Base-by-base conservation (phyloP, 2,329 filamentous ascomycete genomes). In the Lecanicillium sp. region DNA sequence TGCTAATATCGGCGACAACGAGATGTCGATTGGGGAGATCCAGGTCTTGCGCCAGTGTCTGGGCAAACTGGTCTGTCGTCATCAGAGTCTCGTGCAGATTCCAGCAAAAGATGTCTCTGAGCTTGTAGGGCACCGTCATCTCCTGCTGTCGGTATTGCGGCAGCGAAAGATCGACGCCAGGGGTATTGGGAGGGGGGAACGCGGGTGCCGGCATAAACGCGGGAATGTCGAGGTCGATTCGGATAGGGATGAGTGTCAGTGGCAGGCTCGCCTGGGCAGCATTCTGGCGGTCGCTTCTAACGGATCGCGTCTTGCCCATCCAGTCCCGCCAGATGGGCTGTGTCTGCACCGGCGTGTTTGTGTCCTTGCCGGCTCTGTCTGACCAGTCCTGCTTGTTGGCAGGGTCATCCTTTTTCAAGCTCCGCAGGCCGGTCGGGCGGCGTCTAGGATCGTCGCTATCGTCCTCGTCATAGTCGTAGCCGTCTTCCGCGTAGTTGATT, bases 401-500 rank as follows among this genome's bases (percentile, higher is more conserved):
- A 31, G 67, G 70, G 49, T 94, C 87, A 52, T 89, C 84, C 50
- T 84, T 79, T 53, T 87, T 79, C 54, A 89, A 62, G 54, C 84
- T 96, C 50, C 89, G 81, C 60, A 96, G 60, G 5, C 89, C 88
- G 1, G 88, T 94, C 11, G 86, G 84, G 2, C 82, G 81, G 46
- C 90, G 81, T 46, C 87, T 77, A 43, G 77, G 71, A 40, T 87
- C 83, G 46, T 87, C 84, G 36, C 84, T 81, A 46, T 87, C 84
- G 40, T 81, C 76, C 28, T 79, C 76, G 41, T 77, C 61, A 53
- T 90, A 88, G 49, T 96, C 90, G 55, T 83, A 94, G 33, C 89
- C 89, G 59, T 97, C 90, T 59, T 98, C 92, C 17, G 92, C 90
- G 57, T 98, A 98, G 66, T 96, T 98, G 64, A 97, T 92, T 46